Evolutionary conservation across 495 filamentous ascomycete genomes (phyloP), one percentile per base, ranked within the genome.

Genomic region (Hypoxylon fuscum): DNA sequence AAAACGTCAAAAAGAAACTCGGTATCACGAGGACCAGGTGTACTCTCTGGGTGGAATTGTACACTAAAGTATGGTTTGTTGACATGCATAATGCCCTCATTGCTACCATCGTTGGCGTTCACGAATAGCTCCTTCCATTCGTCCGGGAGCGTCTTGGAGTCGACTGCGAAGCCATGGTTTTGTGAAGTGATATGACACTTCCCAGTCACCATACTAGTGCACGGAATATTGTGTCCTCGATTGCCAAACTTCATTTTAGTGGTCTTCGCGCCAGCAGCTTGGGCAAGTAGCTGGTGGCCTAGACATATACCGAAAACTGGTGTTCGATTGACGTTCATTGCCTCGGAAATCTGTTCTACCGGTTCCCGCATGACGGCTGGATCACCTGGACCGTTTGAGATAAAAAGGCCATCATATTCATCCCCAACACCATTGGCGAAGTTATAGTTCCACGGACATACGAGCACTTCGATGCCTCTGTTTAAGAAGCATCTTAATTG

Each of bases 241-340:
- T 98, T 98, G 76, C 95, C 95, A 69, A 97, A 98, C 81, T 97
- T 97, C 90, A 98, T 96, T 79, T 98, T 98, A 55, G 79, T 71
- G 2, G 95, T 98, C 25, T 85, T 83, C 32, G 94, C 95, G 49
- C 95, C 95, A 17, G 92, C 89, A 21, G 95, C 92, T 59, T 95
- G 85, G 15, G 95, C 91, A 34, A 98, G 88, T 52, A 98, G 82
- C 76, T 98, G 95, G 71, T 98, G 95, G 47, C 95, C 95, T 56
- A 98, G 77, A 77, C 95, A 98, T 64, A 98, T 98, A 71, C 93
- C 95, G 65, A 98, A 98, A 27, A 98, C 88, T 11, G 95, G 95
- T 0, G 88, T 93, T 37, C 84, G 84, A 48, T 87, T 90, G 66
- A 90, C 87, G 60, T 85, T 73, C 57, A 98, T 77, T 7, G 90